Percentiles rank a stretch among this genome's conserved stretches.
Conservation (phyloP, 306 rosid genomes). For the Echinosophora koreensis region DNA sequence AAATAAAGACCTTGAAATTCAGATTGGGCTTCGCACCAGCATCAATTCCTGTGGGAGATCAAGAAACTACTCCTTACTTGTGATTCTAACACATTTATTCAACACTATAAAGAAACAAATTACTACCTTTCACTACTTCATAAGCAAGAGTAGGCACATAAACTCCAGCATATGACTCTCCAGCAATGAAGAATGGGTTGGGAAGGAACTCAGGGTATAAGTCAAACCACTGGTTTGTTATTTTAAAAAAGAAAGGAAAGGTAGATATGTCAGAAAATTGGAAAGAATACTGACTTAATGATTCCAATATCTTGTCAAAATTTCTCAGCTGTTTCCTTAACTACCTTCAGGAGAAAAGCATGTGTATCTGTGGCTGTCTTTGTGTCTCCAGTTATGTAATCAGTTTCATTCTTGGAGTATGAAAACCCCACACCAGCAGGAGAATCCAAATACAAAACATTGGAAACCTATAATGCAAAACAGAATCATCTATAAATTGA, state of each 20-base stretch:
- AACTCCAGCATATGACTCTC: constrained; percentile 95
- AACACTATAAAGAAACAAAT: constrained; percentile 30
- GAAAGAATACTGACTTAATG: constrained; percentile 31
- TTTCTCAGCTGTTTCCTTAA: constrained; percentile 21
- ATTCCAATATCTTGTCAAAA: constrained; percentile 12
- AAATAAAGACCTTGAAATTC: constrained; percentile 76
- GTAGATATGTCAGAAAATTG: constrained; percentile 41
- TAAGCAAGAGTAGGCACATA: constrained; percentile 91
- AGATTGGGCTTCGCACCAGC: constrained; percentile 66
- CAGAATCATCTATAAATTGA: constrained; percentile 28
- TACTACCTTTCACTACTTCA: constrained; percentile 78
- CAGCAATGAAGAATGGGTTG: constrained; percentile 78
- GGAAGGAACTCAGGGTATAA: constrained; percentile 75
- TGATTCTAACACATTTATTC: constrained; percentile 23
- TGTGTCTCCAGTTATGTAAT: constrained; percentile 77
- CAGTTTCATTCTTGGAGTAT: constrained; percentile 72
- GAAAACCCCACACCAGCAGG: constrained; percentile 97
- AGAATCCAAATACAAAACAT: constrained; percentile 88
- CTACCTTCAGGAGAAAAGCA: constrained; percentile 87
- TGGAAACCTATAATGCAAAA: constrained; percentile 75
- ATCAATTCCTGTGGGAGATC: constrained; percentile 65
- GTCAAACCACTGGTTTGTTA: constrained; percentile 79
- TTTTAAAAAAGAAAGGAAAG: background rate
- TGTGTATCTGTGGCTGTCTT: constrained; percentile 88
- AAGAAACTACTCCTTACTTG: constrained; percentile 40